Conservation (phyloP, 441 rosid species). For the Dalechampia spathulata region DNA sequence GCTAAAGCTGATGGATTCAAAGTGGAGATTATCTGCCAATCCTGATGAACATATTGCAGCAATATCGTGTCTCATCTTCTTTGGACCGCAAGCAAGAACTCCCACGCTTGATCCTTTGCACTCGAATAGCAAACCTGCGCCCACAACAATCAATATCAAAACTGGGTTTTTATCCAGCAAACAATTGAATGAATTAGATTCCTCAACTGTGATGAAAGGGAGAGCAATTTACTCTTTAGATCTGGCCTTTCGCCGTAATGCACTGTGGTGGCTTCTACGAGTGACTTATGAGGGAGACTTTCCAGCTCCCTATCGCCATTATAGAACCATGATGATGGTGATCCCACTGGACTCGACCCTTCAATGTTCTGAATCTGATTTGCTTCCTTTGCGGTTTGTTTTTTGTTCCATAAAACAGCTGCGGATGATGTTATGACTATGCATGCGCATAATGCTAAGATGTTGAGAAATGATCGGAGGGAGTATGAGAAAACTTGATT, state of each 20-base stretch:
- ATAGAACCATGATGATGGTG: neutral
- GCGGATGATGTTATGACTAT: conserved; percentile 36
- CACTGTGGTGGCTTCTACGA: conserved; percentile 40
- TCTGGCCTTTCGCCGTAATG: conserved; percentile 64
- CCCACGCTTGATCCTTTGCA: conserved; percentile 46
- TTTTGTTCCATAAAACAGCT: conserved; percentile 54
- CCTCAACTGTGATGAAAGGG: too few species aligned
- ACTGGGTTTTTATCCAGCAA: neutral
- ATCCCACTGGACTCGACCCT: conserved; percentile 15
- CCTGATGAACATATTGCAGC: conserved; percentile 58
- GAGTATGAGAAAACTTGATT: conserved; percentile 26
- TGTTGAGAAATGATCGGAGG: conserved; percentile 32
- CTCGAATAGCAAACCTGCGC: conserved; percentile 37
- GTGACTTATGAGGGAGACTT: conserved; percentile 48
- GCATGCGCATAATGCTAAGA: conserved; percentile 34
- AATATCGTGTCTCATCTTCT: conserved; percentile 60
- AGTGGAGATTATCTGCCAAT: conserved; percentile 38
- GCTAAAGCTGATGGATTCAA: conserved; percentile 77
- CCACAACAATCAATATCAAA: neutral
- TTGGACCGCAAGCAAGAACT: conserved; percentile 71
- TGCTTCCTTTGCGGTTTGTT: conserved; percentile 23
- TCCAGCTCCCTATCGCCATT: conserved; percentile 34
- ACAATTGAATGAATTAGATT: neutral
- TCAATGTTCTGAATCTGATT: conserved; percentile 33
- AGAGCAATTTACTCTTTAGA: conserved; percentile 55